These are phyloP conservation scores for Mycena pura DNA, from an alignment of 768 basidiomycete species.

Conservation along the genomic window DNA sequence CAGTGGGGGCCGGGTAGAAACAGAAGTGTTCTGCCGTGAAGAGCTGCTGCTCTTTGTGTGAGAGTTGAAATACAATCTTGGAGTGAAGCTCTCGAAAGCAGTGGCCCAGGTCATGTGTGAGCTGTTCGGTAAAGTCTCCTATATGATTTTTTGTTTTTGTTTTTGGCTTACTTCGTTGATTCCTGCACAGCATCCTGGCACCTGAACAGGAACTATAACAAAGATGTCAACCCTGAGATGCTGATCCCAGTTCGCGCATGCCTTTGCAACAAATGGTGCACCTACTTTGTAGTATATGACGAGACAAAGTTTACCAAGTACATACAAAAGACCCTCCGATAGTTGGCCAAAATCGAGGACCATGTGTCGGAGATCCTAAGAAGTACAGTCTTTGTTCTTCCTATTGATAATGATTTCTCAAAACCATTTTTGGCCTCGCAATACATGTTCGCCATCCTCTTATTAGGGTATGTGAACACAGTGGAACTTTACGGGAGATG, in stretches of 20 bases:
- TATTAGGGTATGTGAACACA: too few species aligned
- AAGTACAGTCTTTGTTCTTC: background rate
- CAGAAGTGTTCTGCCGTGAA: background rate
- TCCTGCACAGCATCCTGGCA: background rate
- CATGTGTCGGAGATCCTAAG: background rate
- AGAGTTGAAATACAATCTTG: background rate
- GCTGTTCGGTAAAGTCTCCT: background rate
- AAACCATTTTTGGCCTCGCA: too few species aligned
- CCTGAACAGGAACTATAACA: background rate
- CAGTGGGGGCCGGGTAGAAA: background rate
- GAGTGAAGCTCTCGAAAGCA: background rate
- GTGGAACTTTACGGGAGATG: too few species aligned
- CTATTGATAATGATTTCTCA: too few species aligned
- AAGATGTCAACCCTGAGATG: background rate
- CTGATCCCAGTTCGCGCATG: background rate
- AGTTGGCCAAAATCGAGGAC: background rate
- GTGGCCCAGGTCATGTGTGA: background rate
- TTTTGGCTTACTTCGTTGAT: background rate
- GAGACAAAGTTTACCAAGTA: background rate
- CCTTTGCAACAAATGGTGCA: background rate
- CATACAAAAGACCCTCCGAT: too few species aligned
- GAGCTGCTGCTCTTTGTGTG: background rate
- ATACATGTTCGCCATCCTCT: too few species aligned
- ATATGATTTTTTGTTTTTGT: background rate
- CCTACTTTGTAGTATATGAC: background rate